A percentile compares a stretch with the other conserved stretches of the same genome.
Evolutionary conservation across 306 rosid species (phyloP).

Genomic region (Medicago lupulina): DNA sequence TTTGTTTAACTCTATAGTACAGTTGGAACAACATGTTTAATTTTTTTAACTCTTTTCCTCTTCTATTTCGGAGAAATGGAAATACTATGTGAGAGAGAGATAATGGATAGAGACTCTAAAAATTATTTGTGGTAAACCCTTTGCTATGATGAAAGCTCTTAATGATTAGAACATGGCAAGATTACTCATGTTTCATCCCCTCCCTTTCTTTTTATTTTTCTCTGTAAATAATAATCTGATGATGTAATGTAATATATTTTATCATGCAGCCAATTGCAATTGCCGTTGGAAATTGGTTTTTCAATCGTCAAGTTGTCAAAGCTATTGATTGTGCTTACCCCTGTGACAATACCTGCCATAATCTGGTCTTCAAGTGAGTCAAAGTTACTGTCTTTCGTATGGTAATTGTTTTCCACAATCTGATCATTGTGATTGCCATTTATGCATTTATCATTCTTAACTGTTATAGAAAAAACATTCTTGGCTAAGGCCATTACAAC

Average conservation of each 20-base stretch:
- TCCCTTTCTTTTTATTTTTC: not conserved
- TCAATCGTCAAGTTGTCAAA: conserved; percentile 64
- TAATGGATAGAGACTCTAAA: not conserved
- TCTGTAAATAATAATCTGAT: conserved; percentile 14
- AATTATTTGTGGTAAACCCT: not conserved
- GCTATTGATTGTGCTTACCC: conserved; percentile 88
- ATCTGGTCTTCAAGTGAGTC: conserved; percentile 80
- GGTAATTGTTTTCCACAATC: conserved; percentile 7
- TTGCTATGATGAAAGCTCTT: not conserved
- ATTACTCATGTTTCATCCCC: not conserved
- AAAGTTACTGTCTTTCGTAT: conserved; percentile 39
- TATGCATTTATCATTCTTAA: conserved; percentile 43
- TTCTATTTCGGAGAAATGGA: not conserved
- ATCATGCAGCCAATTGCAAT: conserved; percentile 72
- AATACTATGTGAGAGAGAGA: not conserved
- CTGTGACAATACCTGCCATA: conserved; percentile 88
- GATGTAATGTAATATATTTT: conserved; percentile 1
- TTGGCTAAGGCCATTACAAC: conserved; percentile 32
- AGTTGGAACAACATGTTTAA: conserved; percentile 13
- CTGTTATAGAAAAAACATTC: conserved; percentile 20
- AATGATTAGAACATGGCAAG: not conserved
- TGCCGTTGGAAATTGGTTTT: conserved; percentile 92
- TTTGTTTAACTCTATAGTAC: not conserved
- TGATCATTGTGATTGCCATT: conserved; percentile 33
- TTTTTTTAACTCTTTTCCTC: not conserved